Evolutionary conservation across 129 eudicot species (phyloP).

Genomic region (Saussurea involucrata): DNA sequence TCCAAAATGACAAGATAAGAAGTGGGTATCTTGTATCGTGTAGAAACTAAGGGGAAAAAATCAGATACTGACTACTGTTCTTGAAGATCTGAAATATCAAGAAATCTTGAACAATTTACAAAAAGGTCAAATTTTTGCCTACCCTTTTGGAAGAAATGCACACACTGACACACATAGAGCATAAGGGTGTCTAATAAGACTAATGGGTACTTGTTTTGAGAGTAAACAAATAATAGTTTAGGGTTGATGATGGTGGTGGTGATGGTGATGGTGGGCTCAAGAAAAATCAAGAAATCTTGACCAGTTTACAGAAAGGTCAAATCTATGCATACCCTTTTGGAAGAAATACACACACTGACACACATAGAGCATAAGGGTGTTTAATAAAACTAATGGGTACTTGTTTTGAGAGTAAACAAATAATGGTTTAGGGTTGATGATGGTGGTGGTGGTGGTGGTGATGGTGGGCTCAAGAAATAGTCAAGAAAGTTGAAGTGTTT

Average conservation of each 20-base stretch:
- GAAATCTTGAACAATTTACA: conserved; percentile 20
- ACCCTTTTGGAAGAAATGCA: conserved; percentile 25
- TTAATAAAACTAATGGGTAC: conserved; percentile 21
- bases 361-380: neutral
- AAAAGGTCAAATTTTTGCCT: conserved; percentile 24
- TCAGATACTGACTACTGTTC: neutral
- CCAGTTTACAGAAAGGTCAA: conserved; percentile 21
- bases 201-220: conserved; percentile 19
- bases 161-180: neutral
- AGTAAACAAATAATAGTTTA: neutral
- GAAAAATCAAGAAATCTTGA: conserved; percentile 33
- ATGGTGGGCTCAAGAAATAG: conserved; percentile 32
- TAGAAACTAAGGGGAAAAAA: neutral
- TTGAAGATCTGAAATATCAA: conserved; percentile 54
- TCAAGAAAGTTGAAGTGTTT: conserved; percentile 11
- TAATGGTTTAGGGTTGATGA: neutral
- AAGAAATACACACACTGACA: conserved; percentile 2
- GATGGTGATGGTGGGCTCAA: conserved; percentile 26
- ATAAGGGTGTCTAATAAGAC: neutral
- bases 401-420: neutral
- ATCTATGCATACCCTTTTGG: conserved; percentile 26
- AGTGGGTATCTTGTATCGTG: conserved; percentile 10
- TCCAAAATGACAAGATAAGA: conserved; percentile 19
- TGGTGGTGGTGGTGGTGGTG: conserved; percentile 21
- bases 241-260: neutral